Base-by-base conservation (phyloP, 1,284 basidiomycete species). In the Cerrena zonata region DNA sequence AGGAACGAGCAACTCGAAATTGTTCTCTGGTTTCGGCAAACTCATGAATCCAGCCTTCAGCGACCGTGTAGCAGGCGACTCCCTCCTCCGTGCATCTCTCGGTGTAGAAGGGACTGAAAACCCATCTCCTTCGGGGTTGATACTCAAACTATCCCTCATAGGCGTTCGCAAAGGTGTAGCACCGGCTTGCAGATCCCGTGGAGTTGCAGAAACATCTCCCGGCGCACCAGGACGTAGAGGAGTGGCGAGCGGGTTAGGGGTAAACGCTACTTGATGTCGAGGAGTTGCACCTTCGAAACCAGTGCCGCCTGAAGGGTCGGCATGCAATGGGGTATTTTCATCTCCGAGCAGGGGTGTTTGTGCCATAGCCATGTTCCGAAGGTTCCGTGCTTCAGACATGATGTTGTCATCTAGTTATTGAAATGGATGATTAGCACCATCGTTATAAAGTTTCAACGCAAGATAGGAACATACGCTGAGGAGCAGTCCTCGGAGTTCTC, bases 261-360 rank as follows among this genome's bases (percentile, higher is more conserved):
- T 98, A 55, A 94, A 92, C 0, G 89, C 80, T 15, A 89, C 83
- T 58, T 85, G 82, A 59, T 91, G 89, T n/a, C 82, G 83, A 22
- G 95, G 94, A 1, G 93, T 95, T 0, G 92, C 93, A 43, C 91
- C 79, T 63, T 91, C 91, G 63, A 91, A 95, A 1, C 94, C 94
- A 4, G 91, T 93, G 12, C 90, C 90, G 18, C 82, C 85, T 23
- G 75, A 77, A 13, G 79, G 72, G 7, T 76, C 75, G n/a, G 75
- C 72, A 63, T 92, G 93, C 54, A 97, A 65, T 2, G 93, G 93
- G 0, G 92, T 95, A 66, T 99, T 99, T 69, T 96, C 94, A 50
- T 98, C 93, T 11, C 96, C 96, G 5, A 99, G 79, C 2, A 99
- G 74, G 15, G 96, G 96, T 0, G 96, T 99, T 70, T 99, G 95